Evolutionary conservation across 2,329 filamentous ascomycete species (phyloP).

Genomic region (Cyphellophora attinorum): DNA sequence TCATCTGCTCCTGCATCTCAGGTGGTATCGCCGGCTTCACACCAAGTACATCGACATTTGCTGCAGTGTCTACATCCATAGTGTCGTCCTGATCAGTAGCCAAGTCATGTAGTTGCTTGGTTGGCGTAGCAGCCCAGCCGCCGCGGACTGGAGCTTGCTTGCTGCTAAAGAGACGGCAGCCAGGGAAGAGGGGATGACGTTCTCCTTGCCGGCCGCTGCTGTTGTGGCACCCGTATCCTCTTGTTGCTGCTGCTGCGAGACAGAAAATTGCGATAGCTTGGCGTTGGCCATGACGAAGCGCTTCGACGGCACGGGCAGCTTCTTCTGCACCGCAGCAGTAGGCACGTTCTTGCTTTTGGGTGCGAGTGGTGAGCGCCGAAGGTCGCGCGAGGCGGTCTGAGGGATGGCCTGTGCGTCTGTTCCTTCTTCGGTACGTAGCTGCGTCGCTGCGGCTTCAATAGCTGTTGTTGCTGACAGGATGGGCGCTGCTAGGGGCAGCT

Average conservation of each 20-base stretch:
- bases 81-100: not conserved
- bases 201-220: slow-evolving; percentile 11
- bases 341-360: slow-evolving; percentile 11
- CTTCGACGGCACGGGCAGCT: slow-evolving; percentile 16
- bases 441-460: not conserved
- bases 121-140: not conserved
- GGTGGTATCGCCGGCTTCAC: slow-evolving; percentile 14
- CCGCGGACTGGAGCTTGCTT: too few species aligned
- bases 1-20: slow-evolving; percentile 18
- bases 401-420: too few species aligned
- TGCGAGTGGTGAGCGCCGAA: slow-evolving; percentile 15
- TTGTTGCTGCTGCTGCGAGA: too few species aligned
- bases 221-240: not conserved
- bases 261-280: too few species aligned
- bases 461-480: not conserved
- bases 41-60: not conserved
- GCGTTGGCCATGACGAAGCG: slow-evolving; percentile 1
- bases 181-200: slow-evolving; percentile 11
- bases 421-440: too few species aligned
- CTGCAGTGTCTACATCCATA: not conserved
- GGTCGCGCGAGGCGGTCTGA: not conserved
- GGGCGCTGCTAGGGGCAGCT: not conserved
- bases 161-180: slow-evolving; percentile 1
- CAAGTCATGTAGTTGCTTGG: not conserved
- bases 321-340: slow-evolving; percentile 11